Percentiles rank a stretch among this genome's conserved stretches.
Conservation (phyloP, 2,329 filamentous ascomycete genomes). For the Bimuria novae-zelandiae region DNA sequence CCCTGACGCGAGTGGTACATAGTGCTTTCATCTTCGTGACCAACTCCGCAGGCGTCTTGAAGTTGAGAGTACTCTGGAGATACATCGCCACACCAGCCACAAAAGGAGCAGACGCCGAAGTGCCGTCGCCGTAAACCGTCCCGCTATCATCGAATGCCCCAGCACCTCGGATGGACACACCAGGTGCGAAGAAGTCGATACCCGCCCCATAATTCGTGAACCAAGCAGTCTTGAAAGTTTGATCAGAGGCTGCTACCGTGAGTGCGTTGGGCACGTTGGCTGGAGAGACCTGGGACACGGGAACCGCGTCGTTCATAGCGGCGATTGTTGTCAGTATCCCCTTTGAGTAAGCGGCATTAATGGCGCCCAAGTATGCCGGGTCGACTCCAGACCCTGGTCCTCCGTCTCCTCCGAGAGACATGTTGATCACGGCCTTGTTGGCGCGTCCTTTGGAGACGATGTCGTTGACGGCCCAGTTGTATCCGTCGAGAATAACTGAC, state of each 20-base stretch:
- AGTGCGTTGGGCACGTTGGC: constrained; percentile 41
- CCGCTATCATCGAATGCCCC: constrained; percentile 51
- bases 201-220: constrained; percentile 46
- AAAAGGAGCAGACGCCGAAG: constrained; percentile 70
- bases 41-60: too few species aligned
- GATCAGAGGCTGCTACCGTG: constrained; percentile 42
- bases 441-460: constrained; percentile 23
- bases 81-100: constrained; percentile 71
- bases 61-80: constrained; percentile 40
- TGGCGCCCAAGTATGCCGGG: constrained; percentile 37
- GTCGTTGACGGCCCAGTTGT: too few species aligned
- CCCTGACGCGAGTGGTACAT: too few species aligned
- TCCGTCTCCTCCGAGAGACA: constrained; percentile 42
- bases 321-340: constrained; percentile 44
- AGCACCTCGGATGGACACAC: constrained; percentile 50
- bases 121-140: constrained; percentile 57
- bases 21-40: too few species aligned
- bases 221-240: constrained; percentile 18
- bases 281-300: constrained; percentile 35
- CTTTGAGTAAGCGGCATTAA: constrained; percentile 34
- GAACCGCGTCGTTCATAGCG: constrained; percentile 40
- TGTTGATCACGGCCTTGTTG: constrained; percentile 42
- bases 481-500: constrained; percentile 29
- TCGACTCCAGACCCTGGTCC: constrained; percentile 6
- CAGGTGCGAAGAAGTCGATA: constrained; percentile 47